Evolutionary conservation across 2,329 filamentous ascomycete species (phyloP), one percentile per base, ranked within the genome.

Genomic region (Nigrospora sphaerica): DNA sequence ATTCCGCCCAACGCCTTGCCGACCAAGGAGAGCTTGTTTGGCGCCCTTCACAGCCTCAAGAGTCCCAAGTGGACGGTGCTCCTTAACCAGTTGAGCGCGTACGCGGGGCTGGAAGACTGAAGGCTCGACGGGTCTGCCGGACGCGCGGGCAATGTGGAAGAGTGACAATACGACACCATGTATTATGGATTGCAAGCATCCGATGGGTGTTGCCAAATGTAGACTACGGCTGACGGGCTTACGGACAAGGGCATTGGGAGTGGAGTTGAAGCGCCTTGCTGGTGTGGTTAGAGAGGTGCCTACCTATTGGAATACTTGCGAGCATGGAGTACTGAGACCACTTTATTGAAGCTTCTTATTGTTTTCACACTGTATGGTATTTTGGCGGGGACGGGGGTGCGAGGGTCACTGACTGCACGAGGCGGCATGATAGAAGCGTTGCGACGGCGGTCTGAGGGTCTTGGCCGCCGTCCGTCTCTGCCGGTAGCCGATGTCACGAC

Each of bases 1-100:
- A 69, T 86, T 47, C 82, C 84, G 7, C 70, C 77, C 2, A 75
- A 77, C 41, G 75, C 83, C 12, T 64, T 90, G 42, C 86, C 86
- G 3, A 77, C 78, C 23, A 80, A 78, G 49, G 83, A 88, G 49
- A 80, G 73, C 51, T 67, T 92, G 34, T 73, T 91, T 36, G 77
- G 80, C 14, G 81, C 83, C 16, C 66, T 90, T 56, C 75, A 81
- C 54, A 81, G 52, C 23, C 55, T 87, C 66, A 75, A 77, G 52
- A 81, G 75, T 34, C 69, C 71, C 2, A 78, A 81, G 55, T 80
- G 78, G 72, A 70, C 81, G 42, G 79, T 78, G 53, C 73, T 90
- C 55, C 66, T 91, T 49, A 80, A 80, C 57, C 80, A 88, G 56
- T 64, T 91, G 49, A 81, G 84, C 58, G 75, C 78, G 42, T 86